These are phyloP conservation scores for Urochloa ruziziensis DNA, from an alignment of 176 grass and related monocot genomes.

Conservation along the genomic window DNA sequence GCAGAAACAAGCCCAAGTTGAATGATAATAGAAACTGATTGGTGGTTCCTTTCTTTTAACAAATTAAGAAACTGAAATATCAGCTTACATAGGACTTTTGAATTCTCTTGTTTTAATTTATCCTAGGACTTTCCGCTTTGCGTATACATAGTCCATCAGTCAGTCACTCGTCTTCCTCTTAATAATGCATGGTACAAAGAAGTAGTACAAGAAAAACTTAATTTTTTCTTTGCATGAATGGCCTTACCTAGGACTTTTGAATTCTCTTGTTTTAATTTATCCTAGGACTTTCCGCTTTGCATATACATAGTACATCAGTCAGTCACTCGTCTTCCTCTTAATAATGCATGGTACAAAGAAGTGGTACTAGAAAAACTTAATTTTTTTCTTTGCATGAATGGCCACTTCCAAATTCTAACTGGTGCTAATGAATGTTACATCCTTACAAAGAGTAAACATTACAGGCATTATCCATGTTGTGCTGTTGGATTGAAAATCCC, in stretches of 20 bases:
- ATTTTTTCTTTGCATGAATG: background rate
- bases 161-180: background rate
- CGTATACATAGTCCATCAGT: background rate
- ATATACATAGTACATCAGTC: background rate
- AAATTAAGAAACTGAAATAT: background rate
- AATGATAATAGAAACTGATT: background rate
- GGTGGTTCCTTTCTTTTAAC: background rate
- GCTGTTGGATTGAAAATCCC: slow-evolving; percentile 55
- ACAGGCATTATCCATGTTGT: slow-evolving; percentile 64
- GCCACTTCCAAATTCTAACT: background rate
- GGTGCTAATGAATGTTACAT: background rate
- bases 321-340: background rate
- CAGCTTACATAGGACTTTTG: background rate
- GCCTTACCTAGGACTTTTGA: background rate
- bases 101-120: background rate
- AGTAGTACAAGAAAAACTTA: background rate
- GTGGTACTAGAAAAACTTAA: background rate
- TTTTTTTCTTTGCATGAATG: background rate
- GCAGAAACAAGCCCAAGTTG: background rate
- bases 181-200: background rate
- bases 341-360: background rate
- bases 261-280: background rate
- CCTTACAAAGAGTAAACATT: slow-evolving; percentile 6
- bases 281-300: background rate
- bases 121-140: background rate